These are phyloP conservation scores for Mycena rosella DNA, from an alignment of 768 basidiomycete species.

Conservation along the genomic window DNA sequence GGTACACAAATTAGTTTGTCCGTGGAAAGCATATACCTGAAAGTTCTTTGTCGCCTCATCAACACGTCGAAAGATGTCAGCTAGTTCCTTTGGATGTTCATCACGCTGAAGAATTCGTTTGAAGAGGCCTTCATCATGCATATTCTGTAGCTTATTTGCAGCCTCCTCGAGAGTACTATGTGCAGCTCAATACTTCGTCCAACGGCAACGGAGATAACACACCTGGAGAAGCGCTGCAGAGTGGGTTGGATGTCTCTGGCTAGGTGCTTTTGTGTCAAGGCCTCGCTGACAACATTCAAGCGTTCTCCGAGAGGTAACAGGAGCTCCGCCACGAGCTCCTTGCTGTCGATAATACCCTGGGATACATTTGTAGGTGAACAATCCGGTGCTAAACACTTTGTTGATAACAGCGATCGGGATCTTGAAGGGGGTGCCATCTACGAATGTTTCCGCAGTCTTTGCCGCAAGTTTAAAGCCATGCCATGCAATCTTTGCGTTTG, in stretches of 20 bases:
- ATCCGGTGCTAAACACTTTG: background rate
- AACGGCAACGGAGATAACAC: background rate
- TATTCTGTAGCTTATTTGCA: background rate
- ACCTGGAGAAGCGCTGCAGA: background rate
- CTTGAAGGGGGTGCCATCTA: slow-evolving; percentile 21
- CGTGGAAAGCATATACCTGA: background rate
- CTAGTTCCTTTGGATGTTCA: background rate
- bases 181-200: background rate
- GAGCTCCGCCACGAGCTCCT: slow-evolving; percentile 6
- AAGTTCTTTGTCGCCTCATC: slow-evolving; percentile 20
- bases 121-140: background rate
- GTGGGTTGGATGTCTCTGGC: background rate
- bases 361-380: background rate
- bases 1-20: no score
- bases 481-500: background rate
- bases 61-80: background rate
- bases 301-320: slow-evolving; percentile 1
- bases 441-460: background rate
- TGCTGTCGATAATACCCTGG: slow-evolving; percentile 14
- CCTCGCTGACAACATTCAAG: background rate
- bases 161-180: background rate
- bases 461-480: background rate
- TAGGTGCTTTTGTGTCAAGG: background rate
- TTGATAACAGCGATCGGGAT: slow-evolving; percentile 11
- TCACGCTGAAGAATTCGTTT: background rate